Evolutionary conservation across 805 yeast genomes (phyloP).

Genomic region (Candida glaebosa): DNA sequence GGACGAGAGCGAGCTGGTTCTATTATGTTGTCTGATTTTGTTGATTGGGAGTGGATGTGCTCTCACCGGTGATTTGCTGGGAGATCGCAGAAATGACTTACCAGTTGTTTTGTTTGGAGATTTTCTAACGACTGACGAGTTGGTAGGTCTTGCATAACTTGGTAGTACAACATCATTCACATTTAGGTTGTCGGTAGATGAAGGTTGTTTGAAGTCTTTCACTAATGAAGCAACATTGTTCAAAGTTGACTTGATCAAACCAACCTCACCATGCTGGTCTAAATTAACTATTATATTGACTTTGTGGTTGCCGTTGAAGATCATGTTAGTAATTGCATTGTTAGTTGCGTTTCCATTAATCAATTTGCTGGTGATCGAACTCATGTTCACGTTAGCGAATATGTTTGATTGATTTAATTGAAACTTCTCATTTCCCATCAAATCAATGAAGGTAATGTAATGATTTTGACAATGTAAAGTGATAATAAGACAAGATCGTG

Average conservation of each 20-base stretch:
- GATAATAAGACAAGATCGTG: conserved; percentile 26
- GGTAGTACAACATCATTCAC: conserved; percentile 13
- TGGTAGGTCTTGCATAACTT: conserved; percentile 31
- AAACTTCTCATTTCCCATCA: conserved; percentile 29
- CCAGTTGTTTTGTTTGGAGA: conserved; percentile 7
- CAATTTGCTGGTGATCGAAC: conserved; percentile 26
- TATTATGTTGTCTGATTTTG: not conserved
- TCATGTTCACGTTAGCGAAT: conserved; percentile 24
- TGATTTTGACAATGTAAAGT: conserved; percentile 17
- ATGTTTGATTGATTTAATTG: conserved; percentile 15
- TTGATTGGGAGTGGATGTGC: not conserved
- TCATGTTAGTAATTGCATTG: conserved; percentile 24
- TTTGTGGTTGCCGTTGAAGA: conserved; percentile 16
- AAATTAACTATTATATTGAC: conserved; percentile 24
- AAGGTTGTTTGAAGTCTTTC: conserved; percentile 14
- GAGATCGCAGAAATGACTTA: not conserved
- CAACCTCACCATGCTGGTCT: conserved; percentile 22
- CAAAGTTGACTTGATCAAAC: conserved; percentile 24
- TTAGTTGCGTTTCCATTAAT: conserved; percentile 14
- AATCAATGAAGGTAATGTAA: conserved; percentile 22
- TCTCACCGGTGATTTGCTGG: conserved; percentile 8
- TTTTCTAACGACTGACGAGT: conserved; percentile 16
- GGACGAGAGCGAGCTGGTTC: not conserved
- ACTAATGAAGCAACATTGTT: conserved; percentile 22
- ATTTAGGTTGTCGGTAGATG: not conserved